These are phyloP conservation scores for Irpex sp. DNA, from an alignment of 1,284 basidiomycete genomes.

Conservation along the genomic window DNA sequence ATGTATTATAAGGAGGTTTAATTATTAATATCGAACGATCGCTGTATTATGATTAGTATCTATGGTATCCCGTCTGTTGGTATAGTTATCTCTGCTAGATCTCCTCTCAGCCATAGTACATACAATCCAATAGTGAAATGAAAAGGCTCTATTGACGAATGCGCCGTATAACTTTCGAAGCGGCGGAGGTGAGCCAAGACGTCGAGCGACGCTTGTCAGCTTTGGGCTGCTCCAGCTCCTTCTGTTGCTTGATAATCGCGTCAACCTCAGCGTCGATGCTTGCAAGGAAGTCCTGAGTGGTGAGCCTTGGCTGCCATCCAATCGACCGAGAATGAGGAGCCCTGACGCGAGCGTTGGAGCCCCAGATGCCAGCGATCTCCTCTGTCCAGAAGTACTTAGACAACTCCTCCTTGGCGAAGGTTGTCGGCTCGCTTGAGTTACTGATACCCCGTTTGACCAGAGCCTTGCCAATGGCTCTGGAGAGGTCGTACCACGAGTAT, in stretches of 20 bases:
- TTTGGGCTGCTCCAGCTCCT: background rate
- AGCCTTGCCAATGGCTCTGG: conserved; percentile 29
- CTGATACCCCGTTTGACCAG: conserved; percentile 22
- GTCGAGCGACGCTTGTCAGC: too few relatives aligned
- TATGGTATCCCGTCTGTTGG: too few relatives aligned
- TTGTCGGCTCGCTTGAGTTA: conserved; percentile 1
- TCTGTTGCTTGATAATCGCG: background rate
- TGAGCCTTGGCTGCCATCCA: background rate
- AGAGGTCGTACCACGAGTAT: conserved; percentile 29
- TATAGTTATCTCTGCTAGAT: too few relatives aligned
- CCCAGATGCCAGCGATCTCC: background rate
- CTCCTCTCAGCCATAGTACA: too few relatives aligned
- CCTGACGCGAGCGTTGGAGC: background rate
- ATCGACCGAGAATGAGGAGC: background rate
- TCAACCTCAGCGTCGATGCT: background rate
- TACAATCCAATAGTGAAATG: too few relatives aligned
- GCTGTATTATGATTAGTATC: too few relatives aligned
- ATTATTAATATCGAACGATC: too few relatives aligned
- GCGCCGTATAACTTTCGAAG: too few relatives aligned
- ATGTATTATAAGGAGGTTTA: too few relatives aligned
- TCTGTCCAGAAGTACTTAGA: conserved; percentile 12
- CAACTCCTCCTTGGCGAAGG: conserved; percentile 6
- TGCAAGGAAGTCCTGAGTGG: background rate
- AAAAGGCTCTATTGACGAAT: too few relatives aligned
- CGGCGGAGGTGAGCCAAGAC: too few relatives aligned